phyloP scores from a whole-genome alignment of 768 basidiomycete species.

The Tricholoma sp. region DNA sequence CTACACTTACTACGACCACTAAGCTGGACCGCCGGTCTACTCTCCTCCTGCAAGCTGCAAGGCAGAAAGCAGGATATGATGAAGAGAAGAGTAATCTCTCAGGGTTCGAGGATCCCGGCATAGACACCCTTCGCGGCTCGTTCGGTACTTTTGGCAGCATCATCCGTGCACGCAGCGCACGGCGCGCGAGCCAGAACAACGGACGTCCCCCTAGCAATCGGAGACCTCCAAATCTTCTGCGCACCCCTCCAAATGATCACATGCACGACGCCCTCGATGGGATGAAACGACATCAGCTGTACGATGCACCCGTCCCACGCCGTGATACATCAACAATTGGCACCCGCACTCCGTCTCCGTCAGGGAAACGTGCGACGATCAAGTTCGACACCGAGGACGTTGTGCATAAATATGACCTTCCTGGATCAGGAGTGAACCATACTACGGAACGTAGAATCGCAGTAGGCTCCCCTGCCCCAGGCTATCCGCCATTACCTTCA shows the following conservation, averaged over 20 bases:
- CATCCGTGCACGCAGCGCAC: constrained; percentile 62
- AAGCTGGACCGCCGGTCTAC: constrained; percentile 89
- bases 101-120: constrained; percentile 84
- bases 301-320: constrained; percentile 78
- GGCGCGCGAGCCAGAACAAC: constrained; percentile 46
- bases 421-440: constrained; percentile 42
- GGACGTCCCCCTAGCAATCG: constrained; percentile 24
- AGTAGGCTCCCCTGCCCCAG: constrained; percentile 22
- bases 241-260: constrained; percentile 6
- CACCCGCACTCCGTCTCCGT: constrained; percentile 20
- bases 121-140: constrained; percentile 86
- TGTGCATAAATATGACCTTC: constrained; percentile 67
- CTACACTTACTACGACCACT: constrained; percentile 39
- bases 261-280: constrained; percentile 31
- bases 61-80: constrained; percentile 56
- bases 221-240: constrained; percentile 33
- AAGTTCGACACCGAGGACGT: constrained; percentile 74
- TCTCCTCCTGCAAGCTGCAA: constrained; percentile 83
- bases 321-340: constrained; percentile 29
- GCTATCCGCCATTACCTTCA: constrained; percentile 29
- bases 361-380: constrained; percentile 53
- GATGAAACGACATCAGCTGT: constrained; percentile 77
- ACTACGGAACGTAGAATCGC: constrained; percentile 43
- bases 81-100: constrained; percentile 62
- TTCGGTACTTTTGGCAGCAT: constrained; percentile 92